phyloP scores from a whole-genome alignment of 2,329 filamentous ascomycete species.

The Verticillium dahliae region DNA sequence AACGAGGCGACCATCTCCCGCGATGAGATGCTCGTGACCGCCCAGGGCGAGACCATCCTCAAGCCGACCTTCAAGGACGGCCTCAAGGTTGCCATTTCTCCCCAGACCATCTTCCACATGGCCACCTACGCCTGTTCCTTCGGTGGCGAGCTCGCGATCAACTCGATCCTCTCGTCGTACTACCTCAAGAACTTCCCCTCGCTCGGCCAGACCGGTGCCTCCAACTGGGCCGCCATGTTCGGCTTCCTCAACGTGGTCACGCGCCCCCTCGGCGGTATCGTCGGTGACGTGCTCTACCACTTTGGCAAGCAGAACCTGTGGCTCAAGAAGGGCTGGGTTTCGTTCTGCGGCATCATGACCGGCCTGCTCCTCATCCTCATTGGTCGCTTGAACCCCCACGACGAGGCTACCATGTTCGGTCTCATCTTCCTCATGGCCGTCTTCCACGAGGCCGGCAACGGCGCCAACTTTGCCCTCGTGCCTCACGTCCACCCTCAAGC shows the following conservation, averaged over 20 bases:
- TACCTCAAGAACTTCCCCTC: constrained; percentile 53
- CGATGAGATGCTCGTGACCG: constrained; percentile 46
- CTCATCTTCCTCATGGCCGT: constrained; percentile 71
- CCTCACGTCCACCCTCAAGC: constrained; percentile 79
- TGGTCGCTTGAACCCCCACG: constrained; percentile 56
- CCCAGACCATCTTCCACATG: constrained; percentile 48
- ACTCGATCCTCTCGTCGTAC: constrained; percentile 52
- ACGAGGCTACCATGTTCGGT: constrained; percentile 63
- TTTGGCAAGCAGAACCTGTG: constrained; percentile 27
- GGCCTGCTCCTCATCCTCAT: constrained; percentile 56
- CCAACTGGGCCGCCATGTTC: constrained; percentile 65
- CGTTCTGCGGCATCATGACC: constrained; percentile 53
- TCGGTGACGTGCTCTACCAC: constrained; percentile 44
- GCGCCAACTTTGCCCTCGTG: constrained; percentile 78
- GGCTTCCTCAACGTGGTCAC: constrained; percentile 66
- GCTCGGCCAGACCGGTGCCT: constrained; percentile 48
- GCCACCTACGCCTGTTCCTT: constrained; percentile 58
- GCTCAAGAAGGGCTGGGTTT: constrained; percentile 50
- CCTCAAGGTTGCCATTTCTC: constrained; percentile 38
- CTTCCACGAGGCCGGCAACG: constrained; percentile 80
- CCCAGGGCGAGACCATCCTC: constrained; percentile 43
- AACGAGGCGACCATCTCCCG: constrained; percentile 41
- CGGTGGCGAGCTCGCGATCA: constrained; percentile 56
- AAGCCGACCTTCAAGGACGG: constrained; percentile 50
- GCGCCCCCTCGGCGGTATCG: constrained; percentile 57